Percentiles rank a stretch among this genome's conserved stretches.
phyloP scores from a whole-genome alignment of 768 basidiomycete species.

The Butyriboletus loyo region DNA sequence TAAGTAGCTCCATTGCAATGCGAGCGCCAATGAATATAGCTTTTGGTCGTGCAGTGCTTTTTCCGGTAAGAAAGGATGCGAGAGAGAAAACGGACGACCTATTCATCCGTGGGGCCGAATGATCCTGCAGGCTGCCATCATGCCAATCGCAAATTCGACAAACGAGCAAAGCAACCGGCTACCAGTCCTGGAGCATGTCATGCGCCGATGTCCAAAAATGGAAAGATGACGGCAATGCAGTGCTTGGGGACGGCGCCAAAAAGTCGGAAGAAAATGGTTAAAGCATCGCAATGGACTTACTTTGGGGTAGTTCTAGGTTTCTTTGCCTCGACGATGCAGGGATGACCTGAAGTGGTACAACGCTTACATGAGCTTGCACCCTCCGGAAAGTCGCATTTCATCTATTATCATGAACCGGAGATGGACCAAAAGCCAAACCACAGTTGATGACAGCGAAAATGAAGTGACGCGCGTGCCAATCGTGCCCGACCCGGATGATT shows the following conservation, averaged over 20 bases:
- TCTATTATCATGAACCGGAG: conserved; percentile 41
- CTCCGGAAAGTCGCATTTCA: conserved; percentile 82
- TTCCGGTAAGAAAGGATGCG: conserved; percentile 10
- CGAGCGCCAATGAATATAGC: conserved; percentile 8
- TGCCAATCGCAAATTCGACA: conserved; percentile 14
- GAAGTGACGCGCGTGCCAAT: background rate
- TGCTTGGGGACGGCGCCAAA: conserved; percentile 12
- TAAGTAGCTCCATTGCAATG: conserved; percentile 19
- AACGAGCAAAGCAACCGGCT: conserved; percentile 9
- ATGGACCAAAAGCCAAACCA: conserved; percentile 11
- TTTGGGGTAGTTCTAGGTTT: conserved; percentile 78
- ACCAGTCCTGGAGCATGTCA: conserved; percentile 19
- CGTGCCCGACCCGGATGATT: background rate
- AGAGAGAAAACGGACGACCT: background rate
- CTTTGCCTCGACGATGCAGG: conserved; percentile 81
- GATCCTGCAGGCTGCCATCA: conserved; percentile 8
- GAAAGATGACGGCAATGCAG: conserved; percentile 25
- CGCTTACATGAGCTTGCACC: conserved; percentile 75
- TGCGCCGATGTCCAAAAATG: conserved; percentile 24
- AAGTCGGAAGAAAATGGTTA: conserved; percentile 1
- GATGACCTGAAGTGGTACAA: conserved; percentile 68
- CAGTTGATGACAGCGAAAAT: conserved; percentile 1
- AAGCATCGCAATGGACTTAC: conserved; percentile 48
- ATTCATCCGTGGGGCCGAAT: background rate
- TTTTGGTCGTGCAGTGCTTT: conserved; percentile 12